Base-by-base conservation (phyloP, 1,284 basidiomycete species). In the Tilletia setariae region DNA sequence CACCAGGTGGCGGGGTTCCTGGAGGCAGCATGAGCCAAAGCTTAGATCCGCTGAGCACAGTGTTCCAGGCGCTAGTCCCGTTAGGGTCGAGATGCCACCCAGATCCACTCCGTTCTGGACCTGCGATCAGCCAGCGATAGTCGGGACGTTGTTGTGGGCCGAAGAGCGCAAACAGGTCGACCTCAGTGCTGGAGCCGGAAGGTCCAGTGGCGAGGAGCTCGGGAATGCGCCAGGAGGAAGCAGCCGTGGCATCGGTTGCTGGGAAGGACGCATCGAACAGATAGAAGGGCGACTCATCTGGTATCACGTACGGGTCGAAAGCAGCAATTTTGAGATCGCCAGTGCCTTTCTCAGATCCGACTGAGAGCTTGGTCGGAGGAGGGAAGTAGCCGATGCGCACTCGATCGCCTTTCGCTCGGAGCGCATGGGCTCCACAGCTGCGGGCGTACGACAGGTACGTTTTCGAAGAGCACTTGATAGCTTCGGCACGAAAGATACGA, bases 21-120 rank as follows among this genome's bases (percentile, higher is more conserved):
- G 83, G 83, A 19, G 84, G 84, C 25, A 85, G 83, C 70, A 84
- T 76, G 66, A 85, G 77, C 84, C 84, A 85, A 1, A 79, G 79
- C 69, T 84, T 84, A 1, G 70, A 46, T 16, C 84, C 83, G 15
- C 68, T 74, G 13, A 83, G 72, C n/a, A 84, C 82, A 1, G 84
- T 83, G 68, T 85, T 85, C 84, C 84, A 85, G 2, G 84, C 84
- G 11, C 80, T 82, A 2, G 83, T 84, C 40, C 75, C 76, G 67
- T 84, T 84, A 1, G 83, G 83, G 56, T 84, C 83, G 70, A 83
- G 82, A 70, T 81, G 79, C 76, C 77, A 80, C 13, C 78, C 74
- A 46, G 73, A 74, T 13, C 78, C 78, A 64, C 74, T 77, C 21
- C 77, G 69, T 1, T 69, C 70, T 1, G 78, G 78, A 0, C 78